These are phyloP conservation scores for Backusella mclennaniae DNA, from an alignment of 192 early-diverging fungal species.

Conservation along the genomic window DNA sequence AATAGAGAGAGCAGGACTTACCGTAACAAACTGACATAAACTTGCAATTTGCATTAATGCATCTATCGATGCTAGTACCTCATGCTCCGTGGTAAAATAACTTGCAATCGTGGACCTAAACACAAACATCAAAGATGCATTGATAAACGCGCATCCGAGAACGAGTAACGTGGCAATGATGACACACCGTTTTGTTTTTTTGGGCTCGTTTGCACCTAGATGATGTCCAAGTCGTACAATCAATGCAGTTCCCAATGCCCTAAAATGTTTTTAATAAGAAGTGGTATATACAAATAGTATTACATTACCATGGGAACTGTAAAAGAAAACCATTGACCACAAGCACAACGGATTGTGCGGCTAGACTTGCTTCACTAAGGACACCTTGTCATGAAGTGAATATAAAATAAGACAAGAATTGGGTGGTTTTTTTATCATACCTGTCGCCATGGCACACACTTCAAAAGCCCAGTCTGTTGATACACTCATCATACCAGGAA, in stretches of 20 bases:
- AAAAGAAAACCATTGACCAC: slow-evolving; percentile 18
- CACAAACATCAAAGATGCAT: slow-evolving; percentile 15
- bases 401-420: background rate
- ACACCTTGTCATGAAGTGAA: slow-evolving; percentile 5
- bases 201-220: slow-evolving; percentile 22
- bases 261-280: background rate
- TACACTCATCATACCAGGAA: slow-evolving; percentile 34
- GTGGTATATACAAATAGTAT: background rate
- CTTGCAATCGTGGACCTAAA: background rate
- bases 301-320: slow-evolving; percentile 25
- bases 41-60: slow-evolving; percentile 17
- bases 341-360: slow-evolving; percentile 28
- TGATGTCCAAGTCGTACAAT: slow-evolving; percentile 29
- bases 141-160: background rate
- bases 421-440: background rate
- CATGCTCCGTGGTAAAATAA: slow-evolving; percentile 15
- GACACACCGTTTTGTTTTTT: slow-evolving; percentile 11
- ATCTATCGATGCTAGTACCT: slow-evolving; percentile 11
- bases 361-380: slow-evolving; percentile 20
- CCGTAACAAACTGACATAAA: slow-evolving; percentile 15
- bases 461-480: slow-evolving; percentile 37
- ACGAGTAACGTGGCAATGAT: background rate
- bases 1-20: background rate
- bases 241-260: slow-evolving; percentile 19
- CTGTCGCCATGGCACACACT: slow-evolving; percentile 25